Base-by-base conservation (phyloP, 441 rosid species). In the Populus hybrid region DNA sequence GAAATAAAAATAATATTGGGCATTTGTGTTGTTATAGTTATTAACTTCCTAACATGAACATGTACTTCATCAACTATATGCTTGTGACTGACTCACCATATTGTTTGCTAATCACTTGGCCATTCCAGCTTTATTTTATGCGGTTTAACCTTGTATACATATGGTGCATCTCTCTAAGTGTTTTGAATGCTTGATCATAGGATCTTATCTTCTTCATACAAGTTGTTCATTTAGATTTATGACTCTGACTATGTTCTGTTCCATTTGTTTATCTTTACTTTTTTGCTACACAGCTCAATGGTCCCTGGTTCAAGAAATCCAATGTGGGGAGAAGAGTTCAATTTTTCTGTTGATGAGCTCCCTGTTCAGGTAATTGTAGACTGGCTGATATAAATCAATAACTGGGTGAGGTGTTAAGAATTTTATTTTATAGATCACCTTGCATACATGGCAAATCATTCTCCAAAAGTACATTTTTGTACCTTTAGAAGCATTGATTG, bases 291-390 rank as follows among this genome's bases (percentile, higher is more conserved):
- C 88, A 96, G 98, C 84, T 96, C 98, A 64, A 96, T 96, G 99
- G 90, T 96, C 80, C 98, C 97, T 80, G 97, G 98, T 83, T 94
- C 99, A 76, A 90, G 99, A 88, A 91, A 96, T 88, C 99, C 99
- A 64, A 88, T 96, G 98, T 96, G 98, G 99, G 98, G 98, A 76
- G 99, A 96, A 86, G 98, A 96, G 89, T 94, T 96, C 83, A 90
- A 94, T 83, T 94, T 96, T 82, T 89, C 94, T 67, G 92, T 87
- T 64, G 98, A 94, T 71, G 91, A 93, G 87, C 98, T 96, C 82
- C 98, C 98, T 85, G 94, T 83, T 69, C 86, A 94, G 98, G 99
- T 94, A 87, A 73, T 69, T 56, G 29, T 80, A 73, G 77, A 71
- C 65, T 79, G 42, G 29, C 72, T 64, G 4, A 80, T 75, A 31